Conservation (phyloP, 2,329 filamentous ascomycete genomes). For the Ascochyta clinopodiicola region DNA sequence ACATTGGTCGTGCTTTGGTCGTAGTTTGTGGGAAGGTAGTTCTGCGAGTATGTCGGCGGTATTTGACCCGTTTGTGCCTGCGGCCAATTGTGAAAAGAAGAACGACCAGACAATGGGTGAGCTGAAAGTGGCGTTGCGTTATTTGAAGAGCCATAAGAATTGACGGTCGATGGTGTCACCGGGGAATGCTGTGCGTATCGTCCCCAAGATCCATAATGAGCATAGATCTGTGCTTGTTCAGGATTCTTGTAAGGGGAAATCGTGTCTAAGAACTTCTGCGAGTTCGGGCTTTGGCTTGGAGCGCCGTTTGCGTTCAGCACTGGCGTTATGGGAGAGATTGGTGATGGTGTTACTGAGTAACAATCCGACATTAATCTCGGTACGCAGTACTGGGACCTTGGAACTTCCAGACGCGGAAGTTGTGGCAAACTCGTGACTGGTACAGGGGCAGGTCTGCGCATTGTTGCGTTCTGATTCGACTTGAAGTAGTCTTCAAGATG, state of each 20-base stretch:
- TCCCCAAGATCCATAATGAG: background rate
- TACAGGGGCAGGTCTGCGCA: background rate
- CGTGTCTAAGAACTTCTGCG: background rate
- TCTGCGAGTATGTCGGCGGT: background rate
- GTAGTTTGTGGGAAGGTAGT: background rate
- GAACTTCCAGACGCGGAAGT: constrained; percentile 11
- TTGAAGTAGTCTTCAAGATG: background rate
- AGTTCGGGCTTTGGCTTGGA: background rate
- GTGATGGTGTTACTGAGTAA: constrained; percentile 1
- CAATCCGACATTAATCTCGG: background rate
- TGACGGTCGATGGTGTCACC: background rate
- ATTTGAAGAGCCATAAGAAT: background rate
- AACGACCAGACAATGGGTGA: background rate
- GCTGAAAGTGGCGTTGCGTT: constrained; percentile 1
- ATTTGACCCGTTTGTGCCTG: background rate
- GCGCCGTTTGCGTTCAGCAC: background rate
- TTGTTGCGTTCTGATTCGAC: background rate
- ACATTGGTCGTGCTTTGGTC: background rate
- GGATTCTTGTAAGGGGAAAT: background rate
- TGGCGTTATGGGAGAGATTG: constrained; percentile 11
- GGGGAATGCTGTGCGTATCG: background rate
- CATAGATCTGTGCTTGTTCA: background rate
- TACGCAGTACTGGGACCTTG: background rate
- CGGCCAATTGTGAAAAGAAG: background rate
- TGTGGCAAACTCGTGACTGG: background rate